phyloP scores from a whole-genome alignment of 2,329 filamentous ascomycete genomes.

The Aspergillus glaucus region DNA sequence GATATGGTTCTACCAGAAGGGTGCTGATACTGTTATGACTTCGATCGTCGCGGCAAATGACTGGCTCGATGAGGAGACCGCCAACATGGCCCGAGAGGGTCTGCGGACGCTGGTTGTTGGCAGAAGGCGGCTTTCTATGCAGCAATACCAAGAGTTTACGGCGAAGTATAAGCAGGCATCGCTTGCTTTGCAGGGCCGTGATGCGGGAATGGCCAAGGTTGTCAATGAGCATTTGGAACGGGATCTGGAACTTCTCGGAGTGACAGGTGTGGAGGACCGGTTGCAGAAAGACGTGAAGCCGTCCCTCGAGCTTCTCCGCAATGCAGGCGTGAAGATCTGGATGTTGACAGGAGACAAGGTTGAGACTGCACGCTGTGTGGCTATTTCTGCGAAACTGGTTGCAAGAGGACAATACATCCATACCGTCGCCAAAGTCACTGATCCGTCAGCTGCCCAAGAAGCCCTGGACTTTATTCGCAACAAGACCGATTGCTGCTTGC shows the following conservation, averaged over 20 bases:
- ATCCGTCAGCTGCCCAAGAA: slow-evolving; percentile 78
- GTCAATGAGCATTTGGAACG: slow-evolving; percentile 76
- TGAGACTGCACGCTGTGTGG: slow-evolving; percentile 93
- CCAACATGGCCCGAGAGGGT: slow-evolving; percentile 98
- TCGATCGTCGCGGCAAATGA: slow-evolving; percentile 91
- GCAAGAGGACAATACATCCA: slow-evolving; percentile 92
- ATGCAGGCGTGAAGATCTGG: slow-evolving; percentile 98
- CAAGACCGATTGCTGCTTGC: slow-evolving; percentile 77
- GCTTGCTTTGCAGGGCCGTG: slow-evolving; percentile 70
- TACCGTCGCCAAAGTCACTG: slow-evolving; percentile 77
- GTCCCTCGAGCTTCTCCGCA: slow-evolving; percentile 86
- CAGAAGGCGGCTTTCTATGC: slow-evolving; percentile 72
- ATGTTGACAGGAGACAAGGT: slow-evolving; percentile 99
- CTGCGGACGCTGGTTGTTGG: slow-evolving; percentile 90
- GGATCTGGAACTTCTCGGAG: slow-evolving; percentile 87
- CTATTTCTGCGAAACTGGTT: slow-evolving; percentile 89
- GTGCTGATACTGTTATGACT: slow-evolving; percentile 97
- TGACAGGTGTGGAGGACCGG: slow-evolving; percentile 96
- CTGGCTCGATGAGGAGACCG: slow-evolving; percentile 97
- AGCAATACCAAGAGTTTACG: slow-evolving; percentile 77
- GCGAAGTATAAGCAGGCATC: slow-evolving; percentile 70
- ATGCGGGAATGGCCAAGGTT: slow-evolving; percentile 72
- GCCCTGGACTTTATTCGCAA: slow-evolving; percentile 81
- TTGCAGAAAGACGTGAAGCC: slow-evolving; percentile 93
- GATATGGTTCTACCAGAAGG: slow-evolving; percentile 98